Base-by-base conservation (phyloP, 768 basidiomycete species). In the Amanita subjunquillea region DNA sequence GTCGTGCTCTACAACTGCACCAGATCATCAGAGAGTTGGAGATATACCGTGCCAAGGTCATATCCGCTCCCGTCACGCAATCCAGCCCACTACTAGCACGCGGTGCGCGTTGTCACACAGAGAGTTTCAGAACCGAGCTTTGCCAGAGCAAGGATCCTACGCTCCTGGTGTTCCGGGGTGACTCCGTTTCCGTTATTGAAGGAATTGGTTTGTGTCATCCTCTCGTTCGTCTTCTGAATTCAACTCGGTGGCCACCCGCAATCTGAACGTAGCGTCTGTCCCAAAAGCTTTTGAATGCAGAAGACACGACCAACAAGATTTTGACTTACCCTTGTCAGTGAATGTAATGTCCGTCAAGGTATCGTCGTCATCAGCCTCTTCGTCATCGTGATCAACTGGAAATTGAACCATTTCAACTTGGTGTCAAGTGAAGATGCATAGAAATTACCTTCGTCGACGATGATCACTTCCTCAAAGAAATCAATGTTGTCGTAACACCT, bases 31-130 rank as follows among this genome's bases (percentile, higher is more conserved):
- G 29, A 8, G 27, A 46, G 44, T 32, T 13, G 22, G n/a, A 30
- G 29, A 45, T 30, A 45, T 30, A 29, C 29, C 44, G 5, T 45
- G 44, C 44, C 44, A 32, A 3, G 44, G 44, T 32, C 41, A 46
- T 46, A 30, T 30, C 44, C 44, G 17, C 29, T 34, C 29, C 44
- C 44, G 30, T 46, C 44, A 46, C 44, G 30, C 44, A 17, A 46
- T 30, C 44, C 29, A 32, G 27, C 44, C 44, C 29, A 46, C 29
- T 30, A 46, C 29, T 17, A 17, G 51, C 45, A 20, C 57, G 54
- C 20, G 23, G 50, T 17, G 51, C 44, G 3, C 51, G 53, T 40
- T 44, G 15, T 15, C 50, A 25, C 60, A 50, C 38, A 55, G 60
- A 29, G 53, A 51, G 27, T 34, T n/a, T 30, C 53, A 54, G 32